phyloP scores from a whole-genome alignment of 345 rosid species.

The Eucalyptus camaldulensis region DNA sequence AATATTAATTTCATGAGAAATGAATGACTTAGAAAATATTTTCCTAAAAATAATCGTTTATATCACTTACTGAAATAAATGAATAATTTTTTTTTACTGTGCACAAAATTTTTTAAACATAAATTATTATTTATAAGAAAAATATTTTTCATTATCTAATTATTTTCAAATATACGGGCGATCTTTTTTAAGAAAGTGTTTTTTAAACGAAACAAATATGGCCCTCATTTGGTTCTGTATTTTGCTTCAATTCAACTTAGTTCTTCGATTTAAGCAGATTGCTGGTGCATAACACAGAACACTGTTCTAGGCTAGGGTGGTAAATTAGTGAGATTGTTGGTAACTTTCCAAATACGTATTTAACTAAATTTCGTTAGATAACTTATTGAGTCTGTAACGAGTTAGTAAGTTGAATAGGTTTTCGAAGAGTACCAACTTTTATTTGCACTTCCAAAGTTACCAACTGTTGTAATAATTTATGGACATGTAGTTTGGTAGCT shows the following conservation, averaged over 20 bases:
- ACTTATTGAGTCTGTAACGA: too few relatives aligned
- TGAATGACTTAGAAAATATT: not conserved
- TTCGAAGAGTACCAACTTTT: not conserved
- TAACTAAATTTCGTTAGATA: too few relatives aligned
- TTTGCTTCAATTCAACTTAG: not conserved
- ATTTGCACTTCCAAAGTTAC: not conserved
- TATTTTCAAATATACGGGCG: rapidly evolving
- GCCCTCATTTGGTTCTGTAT: not conserved
- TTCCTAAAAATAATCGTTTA: rapidly evolving
- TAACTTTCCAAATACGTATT: too few relatives aligned
- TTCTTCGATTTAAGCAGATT: not conserved
- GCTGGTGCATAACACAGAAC: not conserved
- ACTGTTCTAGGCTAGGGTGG: not conserved
- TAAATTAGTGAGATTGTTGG: not conserved
- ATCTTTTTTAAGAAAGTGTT: not conserved
- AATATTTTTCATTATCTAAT: not conserved
- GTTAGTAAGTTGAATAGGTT: not conserved
- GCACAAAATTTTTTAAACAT: not conserved
- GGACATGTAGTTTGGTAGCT: not conserved
- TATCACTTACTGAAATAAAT: not conserved
- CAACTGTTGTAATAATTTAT: not conserved
- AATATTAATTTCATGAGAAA: rapidly evolving
- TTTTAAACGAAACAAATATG: not conserved
- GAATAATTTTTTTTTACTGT: not conserved
- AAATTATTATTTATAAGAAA: rapidly evolving